Conservation (phyloP, 805 yeast species). For the Blastobotrys robertii region DNA sequence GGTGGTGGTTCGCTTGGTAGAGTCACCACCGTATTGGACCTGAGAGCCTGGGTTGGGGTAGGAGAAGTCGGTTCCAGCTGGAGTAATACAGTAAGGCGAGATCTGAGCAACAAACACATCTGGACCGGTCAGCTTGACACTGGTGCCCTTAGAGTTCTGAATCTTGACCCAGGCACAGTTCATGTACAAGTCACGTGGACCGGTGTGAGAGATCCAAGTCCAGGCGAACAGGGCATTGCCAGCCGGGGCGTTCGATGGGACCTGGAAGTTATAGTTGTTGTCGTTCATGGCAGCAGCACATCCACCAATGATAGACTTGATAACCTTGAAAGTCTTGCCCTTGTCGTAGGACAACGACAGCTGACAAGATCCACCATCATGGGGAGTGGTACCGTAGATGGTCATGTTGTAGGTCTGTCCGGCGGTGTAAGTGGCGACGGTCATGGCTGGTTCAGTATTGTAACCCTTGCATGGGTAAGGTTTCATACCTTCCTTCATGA, state of each 20-base stretch:
- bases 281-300: slow-evolving; percentile 15
- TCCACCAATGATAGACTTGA: slow-evolving; percentile 19
- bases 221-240: slow-evolving; percentile 18
- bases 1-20: not conserved
- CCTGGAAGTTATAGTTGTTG: slow-evolving; percentile 11
- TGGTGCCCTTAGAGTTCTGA: slow-evolving; percentile 4
- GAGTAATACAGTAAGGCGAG: slow-evolving; percentile 13
- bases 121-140: slow-evolving; percentile 10
- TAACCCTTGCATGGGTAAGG: slow-evolving; percentile 19
- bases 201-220: slow-evolving; percentile 17
- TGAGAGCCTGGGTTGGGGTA: slow-evolving; percentile 17
- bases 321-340: slow-evolving; percentile 16
- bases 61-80: slow-evolving; percentile 17
- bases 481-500: slow-evolving; percentile 2
- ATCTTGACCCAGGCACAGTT: slow-evolving; percentile 20
- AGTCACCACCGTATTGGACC: slow-evolving; percentile 17
- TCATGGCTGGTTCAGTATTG: slow-evolving; percentile 9
- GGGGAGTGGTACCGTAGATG: slow-evolving; percentile 14
- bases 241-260: slow-evolving; percentile 15
- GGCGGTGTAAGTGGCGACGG: slow-evolving; percentile 12
- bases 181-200: slow-evolving; percentile 18
- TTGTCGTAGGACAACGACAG: slow-evolving; percentile 17
- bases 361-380: slow-evolving; percentile 20
- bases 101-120: slow-evolving; percentile 15
- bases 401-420: slow-evolving; percentile 10